phyloP scores from a whole-genome alignment of 2,329 filamentous ascomycete species.

The Aspergillus aculeatinus region DNA sequence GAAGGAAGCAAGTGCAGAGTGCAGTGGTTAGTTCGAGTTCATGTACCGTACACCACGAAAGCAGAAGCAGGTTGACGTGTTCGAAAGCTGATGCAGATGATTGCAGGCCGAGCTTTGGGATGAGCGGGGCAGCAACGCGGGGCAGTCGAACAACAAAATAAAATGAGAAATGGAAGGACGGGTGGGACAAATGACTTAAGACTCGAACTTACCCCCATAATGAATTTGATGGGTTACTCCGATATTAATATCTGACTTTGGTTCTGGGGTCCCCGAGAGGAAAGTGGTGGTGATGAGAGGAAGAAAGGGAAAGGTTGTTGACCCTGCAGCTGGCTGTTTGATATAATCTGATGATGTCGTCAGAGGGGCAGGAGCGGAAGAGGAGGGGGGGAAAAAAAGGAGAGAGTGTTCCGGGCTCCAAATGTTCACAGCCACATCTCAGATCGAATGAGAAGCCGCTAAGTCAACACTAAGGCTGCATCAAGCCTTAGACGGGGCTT shows the following conservation, averaged over 20 bases:
- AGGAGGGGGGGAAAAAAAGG: not conserved
- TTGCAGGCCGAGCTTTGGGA: not conserved
- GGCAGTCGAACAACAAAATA: not conserved
- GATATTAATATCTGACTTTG: not conserved
- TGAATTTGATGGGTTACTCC: not conserved
- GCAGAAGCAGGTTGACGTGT: not conserved
- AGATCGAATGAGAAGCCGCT: not conserved
- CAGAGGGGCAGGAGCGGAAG: not conserved
- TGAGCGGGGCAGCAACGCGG: conserved; percentile 10
- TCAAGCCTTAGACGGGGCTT: not conserved
- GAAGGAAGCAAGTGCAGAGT: conserved; percentile 11
- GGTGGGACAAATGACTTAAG: not conserved
- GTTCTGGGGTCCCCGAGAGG: not conserved
- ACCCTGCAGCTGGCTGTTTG: not conserved
- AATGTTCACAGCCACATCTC: not conserved
- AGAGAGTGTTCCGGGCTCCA: not conserved
- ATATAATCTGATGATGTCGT: not conserved
- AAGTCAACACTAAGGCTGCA: not conserved
- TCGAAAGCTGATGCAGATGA: not conserved
- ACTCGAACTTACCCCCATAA: not conserved
- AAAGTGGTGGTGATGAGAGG: not conserved
- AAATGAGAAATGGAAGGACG: not conserved
- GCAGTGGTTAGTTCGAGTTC: conserved; percentile 13
- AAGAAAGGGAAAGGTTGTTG: not conserved
- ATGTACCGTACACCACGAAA: not conserved